These are phyloP conservation scores for Cryptococcus hybrid DNA, from an alignment of 1,284 basidiomycete species.

Conservation along the genomic window DNA sequence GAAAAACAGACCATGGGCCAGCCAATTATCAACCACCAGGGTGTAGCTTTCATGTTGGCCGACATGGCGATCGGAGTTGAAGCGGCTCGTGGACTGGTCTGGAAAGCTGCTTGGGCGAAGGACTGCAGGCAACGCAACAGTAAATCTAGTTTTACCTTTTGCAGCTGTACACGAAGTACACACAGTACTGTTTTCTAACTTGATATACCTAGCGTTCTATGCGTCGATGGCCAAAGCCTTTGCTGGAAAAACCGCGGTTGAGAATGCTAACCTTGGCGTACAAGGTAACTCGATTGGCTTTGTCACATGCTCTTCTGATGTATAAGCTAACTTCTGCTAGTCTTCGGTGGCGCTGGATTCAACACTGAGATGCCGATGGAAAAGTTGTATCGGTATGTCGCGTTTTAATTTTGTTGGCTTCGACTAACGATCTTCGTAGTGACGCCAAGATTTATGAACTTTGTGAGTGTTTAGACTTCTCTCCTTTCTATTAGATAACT, in stretches of 20 bases:
- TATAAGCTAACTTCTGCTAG: constrained; percentile 8
- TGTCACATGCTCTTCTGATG: background rate
- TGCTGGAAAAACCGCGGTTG: constrained; percentile 51
- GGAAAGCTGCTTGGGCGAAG: constrained; percentile 55
- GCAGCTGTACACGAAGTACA: background rate
- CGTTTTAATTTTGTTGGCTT: background rate
- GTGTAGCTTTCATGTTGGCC: constrained; percentile 57
- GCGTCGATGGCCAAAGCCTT: constrained; percentile 58
- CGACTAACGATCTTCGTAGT: constrained; percentile 8
- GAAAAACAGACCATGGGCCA: constrained; percentile 55
- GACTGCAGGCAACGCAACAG: constrained; percentile 55
- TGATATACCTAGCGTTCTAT: constrained; percentile 49
- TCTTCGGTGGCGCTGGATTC: constrained; percentile 54
- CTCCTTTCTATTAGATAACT: background rate
- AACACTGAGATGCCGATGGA: constrained; percentile 58
- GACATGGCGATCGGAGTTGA: constrained; percentile 59
- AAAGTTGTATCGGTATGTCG: constrained; percentile 54
- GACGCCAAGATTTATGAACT: constrained; percentile 54
- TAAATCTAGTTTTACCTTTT: constrained; percentile 15
- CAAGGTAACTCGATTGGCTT: constrained; percentile 30
- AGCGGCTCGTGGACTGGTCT: constrained; percentile 53
- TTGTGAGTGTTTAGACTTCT: constrained; percentile 34
- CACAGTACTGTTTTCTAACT: constrained; percentile 1
- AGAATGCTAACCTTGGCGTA: constrained; percentile 55
- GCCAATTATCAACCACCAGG: constrained; percentile 58